Conservation (phyloP, 225 moss, liverwort and hornwort genomes). For the Bryoerythrophyllum caledonicum region DNA sequence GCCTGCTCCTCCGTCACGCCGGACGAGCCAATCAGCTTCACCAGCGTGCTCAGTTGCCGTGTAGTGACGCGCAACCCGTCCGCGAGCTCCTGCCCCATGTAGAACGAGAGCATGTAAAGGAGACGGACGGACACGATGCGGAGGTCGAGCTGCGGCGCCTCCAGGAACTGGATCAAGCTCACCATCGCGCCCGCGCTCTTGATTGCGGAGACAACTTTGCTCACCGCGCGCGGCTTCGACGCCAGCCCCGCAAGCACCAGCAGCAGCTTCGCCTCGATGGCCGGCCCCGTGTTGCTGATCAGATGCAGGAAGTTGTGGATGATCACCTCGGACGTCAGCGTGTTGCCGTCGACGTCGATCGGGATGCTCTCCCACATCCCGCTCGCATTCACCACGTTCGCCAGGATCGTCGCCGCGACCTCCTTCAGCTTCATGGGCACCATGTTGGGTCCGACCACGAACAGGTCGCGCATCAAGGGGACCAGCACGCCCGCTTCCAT, state of each 20-base stretch:
- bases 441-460: constrained; percentile 67
- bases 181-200: constrained; percentile 71
- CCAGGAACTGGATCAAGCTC: constrained; percentile 60
- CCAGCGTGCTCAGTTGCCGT: constrained; percentile 52
- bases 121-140: constrained; percentile 46
- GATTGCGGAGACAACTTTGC: constrained; percentile 74
- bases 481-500: constrained; percentile 79
- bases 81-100: constrained; percentile 64
- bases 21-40: constrained; percentile 39
- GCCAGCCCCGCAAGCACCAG: constrained; percentile 81
- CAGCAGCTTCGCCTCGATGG: constrained; percentile 76
- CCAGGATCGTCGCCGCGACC: constrained; percentile 77
- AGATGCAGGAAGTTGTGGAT: constrained; percentile 87
- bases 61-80: constrained; percentile 61
- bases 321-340: constrained; percentile 74
- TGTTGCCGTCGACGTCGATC: constrained; percentile 68
- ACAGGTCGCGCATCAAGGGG: constrained; percentile 88
- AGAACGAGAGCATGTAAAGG: constrained; percentile 50
- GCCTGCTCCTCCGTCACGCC: constrained; percentile 58
- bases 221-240: constrained; percentile 57
- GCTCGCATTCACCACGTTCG: constrained; percentile 72
- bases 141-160: constrained; percentile 54
- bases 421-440: constrained; percentile 84
- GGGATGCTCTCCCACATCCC: constrained; percentile 77
- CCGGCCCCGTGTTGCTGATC: constrained; percentile 90